Evolutionary conservation across 129 eudicot genomes (phyloP), one percentile per base, ranked within the genome.

Genomic region (Dittrichia graveolens): DNA sequence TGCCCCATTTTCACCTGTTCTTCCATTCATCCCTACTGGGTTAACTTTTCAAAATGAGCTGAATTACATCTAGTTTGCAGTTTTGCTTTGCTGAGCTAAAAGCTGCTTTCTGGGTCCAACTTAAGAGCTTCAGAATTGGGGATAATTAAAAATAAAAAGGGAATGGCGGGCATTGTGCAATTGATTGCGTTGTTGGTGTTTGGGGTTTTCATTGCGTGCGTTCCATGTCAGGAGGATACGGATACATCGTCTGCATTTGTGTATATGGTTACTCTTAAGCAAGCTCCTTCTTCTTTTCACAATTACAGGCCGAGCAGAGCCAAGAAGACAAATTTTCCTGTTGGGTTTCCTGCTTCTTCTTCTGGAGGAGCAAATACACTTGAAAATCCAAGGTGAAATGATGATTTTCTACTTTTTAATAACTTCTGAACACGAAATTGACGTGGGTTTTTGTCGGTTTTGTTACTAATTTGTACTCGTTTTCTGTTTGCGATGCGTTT

Each of bases 221-320:
- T 81, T 68, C 34, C 67, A 41, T 77, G 81, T 66, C 60, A 71
- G 52, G 82, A 56, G 19, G 76, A 78, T 64, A 74, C 65, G 57
- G 83, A 69, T 38, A 52, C 50, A 61, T 45, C 67, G 16, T 61
- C 68, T 72, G 79, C 84, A 63, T 82, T 62, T 85, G 95, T 92
- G 54, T 92, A 85, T 77, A 87, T 92, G 78, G 98, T 89, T 54
- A 89, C 88, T 53, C 82, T 92, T 39, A 89, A 85, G 65, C 87
- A 89, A 80, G 81, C 88, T 45, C 95, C 96, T 50, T 31, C 82
- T 76, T 76, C 73, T 79, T 81, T 77, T 86, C 74, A 35, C 12
- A 58, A 44, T 73, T 81, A 70, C 24, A 82, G 81, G 61, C 67
- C 77, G 12, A 74, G 74, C 52, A 61, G 49, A 69, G 71, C 38